These are phyloP conservation scores for Kazachstania africana DNA, from an alignment of 805 yeast genomes.

Conservation along the genomic window DNA sequence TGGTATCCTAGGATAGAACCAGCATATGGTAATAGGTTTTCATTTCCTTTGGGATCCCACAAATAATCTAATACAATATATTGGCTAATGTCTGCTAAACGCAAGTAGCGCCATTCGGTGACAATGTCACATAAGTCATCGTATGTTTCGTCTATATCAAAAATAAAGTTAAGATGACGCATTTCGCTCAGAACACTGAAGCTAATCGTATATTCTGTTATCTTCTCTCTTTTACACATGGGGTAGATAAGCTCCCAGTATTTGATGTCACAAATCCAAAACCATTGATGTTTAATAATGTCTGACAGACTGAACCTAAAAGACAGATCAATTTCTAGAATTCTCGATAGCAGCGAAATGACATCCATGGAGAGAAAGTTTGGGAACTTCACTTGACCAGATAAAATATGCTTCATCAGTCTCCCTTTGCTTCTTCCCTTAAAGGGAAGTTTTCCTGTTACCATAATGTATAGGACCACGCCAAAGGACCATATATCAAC, in stretches of 20 bases:
- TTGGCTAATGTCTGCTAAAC: constrained; percentile 41
- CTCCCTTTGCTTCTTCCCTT: constrained; percentile 89
- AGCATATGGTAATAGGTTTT: constrained; percentile 10
- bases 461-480: constrained; percentile 85
- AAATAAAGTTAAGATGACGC: constrained; percentile 65
- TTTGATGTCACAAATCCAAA: no score
- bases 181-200: constrained; percentile 68
- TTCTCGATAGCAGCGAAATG: constrained; percentile 62
- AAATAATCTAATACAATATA: constrained; percentile 53
- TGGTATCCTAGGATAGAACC: no score
- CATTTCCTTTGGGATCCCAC: constrained; percentile 14
- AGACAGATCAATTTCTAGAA: constrained; percentile 82
- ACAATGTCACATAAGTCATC: no score
- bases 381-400: constrained; percentile 87
- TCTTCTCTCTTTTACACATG: constrained; percentile 58
- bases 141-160: constrained; percentile 41
- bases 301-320: constrained; percentile 70
- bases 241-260: constrained; percentile 54
- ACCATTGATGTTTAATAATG: constrained; percentile 85
- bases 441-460: constrained; percentile 96
- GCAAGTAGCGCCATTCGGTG: no score
- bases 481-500: constrained; percentile 99
- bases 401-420: constrained; percentile 84
- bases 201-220: no score
- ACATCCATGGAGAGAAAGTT: constrained; percentile 66